Conservation (phyloP, 345 rosid species). For the Erysimum cheiranthoides region DNA sequence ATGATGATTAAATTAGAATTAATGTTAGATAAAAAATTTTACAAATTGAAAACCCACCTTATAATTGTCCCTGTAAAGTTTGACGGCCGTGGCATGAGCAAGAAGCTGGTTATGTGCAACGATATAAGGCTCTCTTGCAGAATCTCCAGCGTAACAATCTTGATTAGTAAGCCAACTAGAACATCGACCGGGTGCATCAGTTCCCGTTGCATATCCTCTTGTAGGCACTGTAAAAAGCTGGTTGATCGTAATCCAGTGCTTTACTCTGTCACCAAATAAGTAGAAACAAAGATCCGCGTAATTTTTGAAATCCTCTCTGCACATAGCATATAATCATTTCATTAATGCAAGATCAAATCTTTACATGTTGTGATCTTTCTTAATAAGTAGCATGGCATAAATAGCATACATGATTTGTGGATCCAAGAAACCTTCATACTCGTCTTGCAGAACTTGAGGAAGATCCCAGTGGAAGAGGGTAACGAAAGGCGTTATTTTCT, state of each 20-base stretch:
- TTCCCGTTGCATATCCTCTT: conserved; percentile 42
- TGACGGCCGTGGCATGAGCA: conserved; percentile 33
- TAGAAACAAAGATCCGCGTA: conserved; percentile 51
- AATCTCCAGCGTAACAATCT: conserved; percentile 39
- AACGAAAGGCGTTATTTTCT: too few species aligned
- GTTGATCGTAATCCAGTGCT: conserved; percentile 55
- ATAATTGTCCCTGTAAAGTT: conserved; percentile 34
- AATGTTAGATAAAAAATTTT: neutral
- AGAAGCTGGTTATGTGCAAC: conserved; percentile 39
- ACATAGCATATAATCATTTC: neutral
- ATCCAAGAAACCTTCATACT: too few species aligned
- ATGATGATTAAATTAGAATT: neutral
- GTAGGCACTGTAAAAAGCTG: conserved; percentile 42
- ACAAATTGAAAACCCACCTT: neutral
- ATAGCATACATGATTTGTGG: conserved; percentile 47
- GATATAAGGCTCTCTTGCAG: conserved; percentile 36
- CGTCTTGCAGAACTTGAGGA: too few species aligned
- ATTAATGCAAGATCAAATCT: neutral
- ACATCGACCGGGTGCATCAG: conserved; percentile 52
- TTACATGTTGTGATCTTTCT: neutral
- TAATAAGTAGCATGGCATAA: neutral
- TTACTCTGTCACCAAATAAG: conserved; percentile 51
- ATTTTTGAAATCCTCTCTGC: conserved; percentile 48
- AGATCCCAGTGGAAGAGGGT: too few species aligned
- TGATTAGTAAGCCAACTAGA: conserved; percentile 25